Evolutionary conservation across 2,329 filamentous ascomycete species (phyloP).

Genomic region (Bipolaris gigantea): DNA sequence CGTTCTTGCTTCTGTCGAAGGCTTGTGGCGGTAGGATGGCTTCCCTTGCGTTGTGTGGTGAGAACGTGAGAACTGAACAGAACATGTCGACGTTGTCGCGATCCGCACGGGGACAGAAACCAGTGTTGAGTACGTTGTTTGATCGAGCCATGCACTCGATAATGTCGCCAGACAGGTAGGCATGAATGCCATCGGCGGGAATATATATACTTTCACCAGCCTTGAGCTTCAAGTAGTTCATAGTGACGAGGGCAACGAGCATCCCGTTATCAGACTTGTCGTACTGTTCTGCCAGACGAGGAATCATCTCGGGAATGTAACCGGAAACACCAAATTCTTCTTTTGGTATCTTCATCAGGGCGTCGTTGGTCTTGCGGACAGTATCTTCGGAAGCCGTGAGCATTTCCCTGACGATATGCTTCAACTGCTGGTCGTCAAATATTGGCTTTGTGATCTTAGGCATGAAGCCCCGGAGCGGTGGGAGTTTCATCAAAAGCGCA

Average conservation of each 20-base stretch:
- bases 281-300: slow-evolving; percentile 67
- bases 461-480: slow-evolving; percentile 58
- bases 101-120: slow-evolving; percentile 70
- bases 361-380: slow-evolving; percentile 57
- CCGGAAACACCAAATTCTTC: slow-evolving; percentile 55
- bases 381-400: slow-evolving; percentile 57
- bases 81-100: slow-evolving; percentile 68
- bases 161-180: slow-evolving; percentile 72
- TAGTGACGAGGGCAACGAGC: slow-evolving; percentile 69
- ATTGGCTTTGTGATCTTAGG: slow-evolving; percentile 46
- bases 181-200: slow-evolving; percentile 73
- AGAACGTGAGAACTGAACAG: slow-evolving; percentile 64
- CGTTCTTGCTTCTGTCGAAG: slow-evolving; percentile 57
- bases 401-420: slow-evolving; percentile 58
- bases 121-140: slow-evolving; percentile 74
- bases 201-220: slow-evolving; percentile 71
- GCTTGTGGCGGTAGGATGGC: slow-evolving; percentile 56
- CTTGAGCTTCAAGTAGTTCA: slow-evolving; percentile 71
- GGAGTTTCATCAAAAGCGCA: slow-evolving; percentile 59
- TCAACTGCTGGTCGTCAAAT: slow-evolving; percentile 62
- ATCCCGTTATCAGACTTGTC: slow-evolving; percentile 64
- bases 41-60: slow-evolving; percentile 60
- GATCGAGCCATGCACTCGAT: slow-evolving; percentile 78
- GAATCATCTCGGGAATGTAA: slow-evolving; percentile 67
- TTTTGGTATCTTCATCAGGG: slow-evolving; percentile 54